Percentiles rank a stretch among this genome's conserved stretches.
These are phyloP conservation scores for Teunomyces barrocoloradensis DNA, from an alignment of 805 yeast genomes.

Conservation along the genomic window DNA sequence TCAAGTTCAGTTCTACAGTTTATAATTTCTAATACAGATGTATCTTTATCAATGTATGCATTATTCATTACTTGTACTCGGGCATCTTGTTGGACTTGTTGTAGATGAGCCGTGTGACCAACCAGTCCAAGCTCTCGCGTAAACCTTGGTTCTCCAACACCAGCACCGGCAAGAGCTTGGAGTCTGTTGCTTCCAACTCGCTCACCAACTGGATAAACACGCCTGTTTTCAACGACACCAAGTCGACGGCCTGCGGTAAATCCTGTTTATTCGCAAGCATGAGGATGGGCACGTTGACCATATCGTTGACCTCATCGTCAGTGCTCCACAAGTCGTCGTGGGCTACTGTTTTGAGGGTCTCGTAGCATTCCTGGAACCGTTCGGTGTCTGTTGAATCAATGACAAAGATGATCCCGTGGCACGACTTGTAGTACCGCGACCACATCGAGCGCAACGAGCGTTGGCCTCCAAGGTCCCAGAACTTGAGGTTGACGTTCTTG, in stretches of 20 bases:
- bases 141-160: slow-evolving; percentile 85
- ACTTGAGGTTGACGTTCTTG: slow-evolving; percentile 57
- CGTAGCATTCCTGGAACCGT: slow-evolving; percentile 78
- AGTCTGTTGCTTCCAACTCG: slow-evolving; percentile 84
- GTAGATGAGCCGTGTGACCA: slow-evolving; percentile 65
- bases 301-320: slow-evolving; percentile 13
- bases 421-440: slow-evolving; percentile 79
- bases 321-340: slow-evolving; percentile 43
- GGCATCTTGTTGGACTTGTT: slow-evolving; percentile 65
- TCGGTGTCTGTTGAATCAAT: slow-evolving; percentile 88
- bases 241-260: slow-evolving; percentile 45
- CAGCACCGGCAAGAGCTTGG: slow-evolving; percentile 84
- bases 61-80: slow-evolving; percentile 32
- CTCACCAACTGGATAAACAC: slow-evolving; percentile 79
- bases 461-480: slow-evolving; percentile 98
- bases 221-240: slow-evolving; percentile 67
- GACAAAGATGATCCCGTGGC: slow-evolving; percentile 90
- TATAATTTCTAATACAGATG: background rate
- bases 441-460: slow-evolving; percentile 79
- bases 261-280: slow-evolving; percentile 98
- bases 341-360: slow-evolving; percentile 51
- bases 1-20: background rate
- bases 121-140: slow-evolving; percentile 86
- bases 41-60: too few species aligned
- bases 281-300: slow-evolving; percentile 74